phyloP scores from a whole-genome alignment of 805 yeast species.

The Ascoidea rubescens region DNA sequence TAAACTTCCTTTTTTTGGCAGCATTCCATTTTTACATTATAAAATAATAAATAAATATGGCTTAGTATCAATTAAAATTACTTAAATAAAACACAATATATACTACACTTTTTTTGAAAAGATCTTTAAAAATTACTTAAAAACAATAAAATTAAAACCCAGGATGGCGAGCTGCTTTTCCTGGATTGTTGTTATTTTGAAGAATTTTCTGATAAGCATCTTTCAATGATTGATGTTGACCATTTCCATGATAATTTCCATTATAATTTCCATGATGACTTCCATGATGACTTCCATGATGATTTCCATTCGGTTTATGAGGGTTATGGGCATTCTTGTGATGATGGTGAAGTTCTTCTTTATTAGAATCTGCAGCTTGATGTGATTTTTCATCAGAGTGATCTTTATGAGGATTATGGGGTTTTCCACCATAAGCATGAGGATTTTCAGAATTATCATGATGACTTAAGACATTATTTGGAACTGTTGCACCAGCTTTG shows the following conservation, averaged over 20 bases:
- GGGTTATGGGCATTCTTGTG: neutral
- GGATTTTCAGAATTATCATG: neutral
- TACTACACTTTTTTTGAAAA: too few relatives aligned
- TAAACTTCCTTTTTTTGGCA: too few relatives aligned
- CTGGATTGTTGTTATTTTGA: too few relatives aligned
- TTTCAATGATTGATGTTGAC: too few relatives aligned
- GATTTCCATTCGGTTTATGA: neutral
- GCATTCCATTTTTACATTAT: too few relatives aligned
- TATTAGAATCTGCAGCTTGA: neutral
- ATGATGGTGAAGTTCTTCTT: neutral
- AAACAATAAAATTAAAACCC: too few relatives aligned
- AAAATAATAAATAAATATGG: too few relatives aligned
- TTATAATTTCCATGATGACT: neutral
- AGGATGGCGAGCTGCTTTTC: too few relatives aligned
- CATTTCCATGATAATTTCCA: neutral
- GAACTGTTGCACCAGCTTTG: neutral
- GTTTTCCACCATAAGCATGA: neutral
- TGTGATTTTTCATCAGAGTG: neutral
- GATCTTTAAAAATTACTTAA: too few relatives aligned
- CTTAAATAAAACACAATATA: too few relatives aligned
- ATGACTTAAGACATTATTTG: neutral
- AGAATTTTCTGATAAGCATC: too few relatives aligned
- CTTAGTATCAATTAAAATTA: too few relatives aligned
- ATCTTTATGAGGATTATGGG: neutral
- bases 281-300: neutral